phyloP scores from a whole-genome alignment of 352 stramenopile genomes.

The Elongisporangium anandrum region DNA sequence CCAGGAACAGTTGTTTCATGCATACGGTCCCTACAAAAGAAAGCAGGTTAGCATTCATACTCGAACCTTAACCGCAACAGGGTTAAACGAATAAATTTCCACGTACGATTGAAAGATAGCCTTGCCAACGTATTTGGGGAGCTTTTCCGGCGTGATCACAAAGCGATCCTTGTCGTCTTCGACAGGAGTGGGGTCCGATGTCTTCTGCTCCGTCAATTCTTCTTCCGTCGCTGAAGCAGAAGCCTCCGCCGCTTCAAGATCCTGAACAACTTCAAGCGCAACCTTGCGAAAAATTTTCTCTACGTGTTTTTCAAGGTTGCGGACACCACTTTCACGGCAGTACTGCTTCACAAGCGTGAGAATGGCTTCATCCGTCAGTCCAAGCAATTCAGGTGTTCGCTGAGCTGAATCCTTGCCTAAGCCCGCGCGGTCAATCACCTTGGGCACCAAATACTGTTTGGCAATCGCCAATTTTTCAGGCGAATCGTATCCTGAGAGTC shows the following conservation, averaged over 20 bases:
- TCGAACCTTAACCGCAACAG: too few species aligned
- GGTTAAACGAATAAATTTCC: not conserved
- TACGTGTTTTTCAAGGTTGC: constrained; percentile 98
- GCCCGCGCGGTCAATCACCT: constrained; percentile 93
- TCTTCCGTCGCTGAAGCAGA: not conserved
- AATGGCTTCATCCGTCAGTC: constrained; percentile 93
- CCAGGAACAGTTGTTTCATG: constrained; percentile 93
- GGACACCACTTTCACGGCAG: constrained; percentile 96
- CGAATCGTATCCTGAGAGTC: constrained; percentile 94
- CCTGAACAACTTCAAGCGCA: constrained; percentile 94
- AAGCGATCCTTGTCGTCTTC: constrained; percentile 65
- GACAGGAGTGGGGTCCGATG: not conserved
- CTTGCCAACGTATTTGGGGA: constrained; percentile 98
- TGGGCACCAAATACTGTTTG: constrained; percentile 97
- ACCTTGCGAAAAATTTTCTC: constrained; percentile 99
- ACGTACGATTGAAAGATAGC: constrained; percentile 94
- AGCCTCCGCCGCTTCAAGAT: constrained; percentile 42
- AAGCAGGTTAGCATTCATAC: constrained; percentile 1
- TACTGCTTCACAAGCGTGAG: constrained; percentile 88
- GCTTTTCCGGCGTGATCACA: constrained; percentile 91
- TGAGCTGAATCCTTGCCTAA: constrained; percentile 47
- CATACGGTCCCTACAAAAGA: constrained; percentile 85
- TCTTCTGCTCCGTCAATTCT: not conserved
- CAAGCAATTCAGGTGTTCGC: constrained; percentile 78
- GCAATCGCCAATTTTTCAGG: constrained; percentile 98